phyloP scores from a whole-genome alignment of 495 filamentous ascomycete species.

The Aspergillus cavernicola region DNA sequence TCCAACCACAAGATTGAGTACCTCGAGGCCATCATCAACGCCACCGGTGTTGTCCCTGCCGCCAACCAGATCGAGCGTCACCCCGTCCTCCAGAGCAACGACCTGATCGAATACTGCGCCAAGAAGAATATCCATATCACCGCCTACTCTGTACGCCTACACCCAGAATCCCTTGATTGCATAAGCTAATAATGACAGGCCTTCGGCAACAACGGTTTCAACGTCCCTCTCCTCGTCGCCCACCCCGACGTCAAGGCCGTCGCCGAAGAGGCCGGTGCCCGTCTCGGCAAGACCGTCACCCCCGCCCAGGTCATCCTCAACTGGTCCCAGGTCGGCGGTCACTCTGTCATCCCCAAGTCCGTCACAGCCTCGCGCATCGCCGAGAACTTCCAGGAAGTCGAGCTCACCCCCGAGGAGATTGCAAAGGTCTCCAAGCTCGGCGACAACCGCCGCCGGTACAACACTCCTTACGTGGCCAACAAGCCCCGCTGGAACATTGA shows the following conservation, averaged over 20 bases:
- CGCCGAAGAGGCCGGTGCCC: conserved; percentile 39
- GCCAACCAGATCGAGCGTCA: conserved; percentile 52
- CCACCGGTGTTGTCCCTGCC: conserved; percentile 44
- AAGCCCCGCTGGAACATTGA: conserved; percentile 46
- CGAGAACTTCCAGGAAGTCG: conserved; percentile 48
- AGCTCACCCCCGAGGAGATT: conserved; percentile 43
- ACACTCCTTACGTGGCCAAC: conserved; percentile 43
- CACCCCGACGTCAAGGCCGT: conserved; percentile 42
- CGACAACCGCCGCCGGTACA: conserved; percentile 43
- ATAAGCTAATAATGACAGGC: conserved; percentile 21
- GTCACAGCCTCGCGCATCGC: conserved; percentile 44
- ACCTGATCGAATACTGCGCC: conserved; percentile 41
- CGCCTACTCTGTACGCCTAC: conserved; percentile 44
- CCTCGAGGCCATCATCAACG: conserved; percentile 49
- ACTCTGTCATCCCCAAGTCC: conserved; percentile 51
- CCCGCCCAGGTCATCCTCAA: conserved; percentile 44
- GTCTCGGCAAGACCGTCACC: conserved; percentile 36
- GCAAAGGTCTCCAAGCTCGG: conserved; percentile 42
- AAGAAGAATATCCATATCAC: conserved; percentile 48
- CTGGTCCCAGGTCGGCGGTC: conserved; percentile 46
- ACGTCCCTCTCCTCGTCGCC: conserved; percentile 43
- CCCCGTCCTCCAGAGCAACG: conserved; percentile 43
- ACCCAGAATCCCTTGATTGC: neutral
- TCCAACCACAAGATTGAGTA: conserved; percentile 47
- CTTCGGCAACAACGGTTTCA: conserved; percentile 47